Evolutionary conservation across 1,284 basidiomycete species (phyloP).

Genomic region (Volvariella volvacea): DNA sequence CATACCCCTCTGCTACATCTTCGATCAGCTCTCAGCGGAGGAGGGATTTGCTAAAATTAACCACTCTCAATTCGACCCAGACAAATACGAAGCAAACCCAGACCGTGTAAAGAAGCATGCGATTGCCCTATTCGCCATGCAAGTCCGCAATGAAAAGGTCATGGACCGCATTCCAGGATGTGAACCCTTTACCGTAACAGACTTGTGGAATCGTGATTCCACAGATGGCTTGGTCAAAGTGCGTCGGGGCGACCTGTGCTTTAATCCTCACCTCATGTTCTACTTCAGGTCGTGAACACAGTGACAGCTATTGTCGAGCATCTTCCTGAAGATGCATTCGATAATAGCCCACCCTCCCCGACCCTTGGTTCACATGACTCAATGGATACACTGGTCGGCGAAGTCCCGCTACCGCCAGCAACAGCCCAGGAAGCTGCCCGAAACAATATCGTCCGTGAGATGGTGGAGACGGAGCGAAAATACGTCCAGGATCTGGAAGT

Average conservation of each 20-base stretch:
- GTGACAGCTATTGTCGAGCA: conserved; percentile 83
- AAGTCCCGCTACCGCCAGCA: conserved; percentile 31
- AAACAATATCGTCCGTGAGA: conserved; percentile 78
- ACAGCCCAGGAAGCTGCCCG: conserved; percentile 63
- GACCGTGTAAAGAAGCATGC: conserved; percentile 76
- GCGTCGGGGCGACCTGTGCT: conserved; percentile 15
- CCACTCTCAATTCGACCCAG: conserved; percentile 57
- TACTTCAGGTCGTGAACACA: conserved; percentile 78
- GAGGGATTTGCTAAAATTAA: conserved; percentile 55
- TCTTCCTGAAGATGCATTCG: conserved; percentile 71
- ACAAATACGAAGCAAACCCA: conserved; percentile 59
- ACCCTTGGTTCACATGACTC: conserved; percentile 51
- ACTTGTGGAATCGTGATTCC: conserved; percentile 84
- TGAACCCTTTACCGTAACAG: conserved; percentile 79
- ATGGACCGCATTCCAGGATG: conserved; percentile 46
- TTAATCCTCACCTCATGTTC: background rate
- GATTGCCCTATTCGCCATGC: conserved; percentile 75
- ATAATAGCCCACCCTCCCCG: conserved; percentile 54
- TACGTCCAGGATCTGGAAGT: conserved; percentile 98
- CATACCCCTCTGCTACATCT: conserved; percentile 90
- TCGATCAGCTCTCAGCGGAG: conserved; percentile 79
- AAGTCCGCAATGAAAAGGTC: conserved; percentile 48
- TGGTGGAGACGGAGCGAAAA: conserved; percentile 93
- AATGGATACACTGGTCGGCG: conserved; percentile 48
- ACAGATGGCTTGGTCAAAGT: conserved; percentile 97